A percentile compares a stretch with the other conserved stretches of the same genome.
These are phyloP conservation scores for Cynara cardunculus DNA, from an alignment of 129 eudicot species.

Conservation along the genomic window DNA sequence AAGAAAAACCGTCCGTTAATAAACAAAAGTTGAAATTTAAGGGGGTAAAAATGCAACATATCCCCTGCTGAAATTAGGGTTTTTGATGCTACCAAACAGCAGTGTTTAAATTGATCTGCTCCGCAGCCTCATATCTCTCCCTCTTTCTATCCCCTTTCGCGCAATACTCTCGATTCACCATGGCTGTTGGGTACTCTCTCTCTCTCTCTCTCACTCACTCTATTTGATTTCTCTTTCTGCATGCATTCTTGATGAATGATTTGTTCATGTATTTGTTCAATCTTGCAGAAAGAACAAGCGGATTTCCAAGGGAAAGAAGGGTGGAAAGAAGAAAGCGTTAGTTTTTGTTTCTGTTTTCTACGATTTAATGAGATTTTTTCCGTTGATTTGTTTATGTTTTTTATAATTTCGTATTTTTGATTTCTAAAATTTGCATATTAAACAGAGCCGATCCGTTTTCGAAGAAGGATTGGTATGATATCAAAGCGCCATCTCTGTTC, in stretches of 20 bases:
- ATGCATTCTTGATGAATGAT: neutral
- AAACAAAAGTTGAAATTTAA: neutral
- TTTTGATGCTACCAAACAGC: neutral
- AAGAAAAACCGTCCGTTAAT: neutral
- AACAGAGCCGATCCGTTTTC: constrained; percentile 69
- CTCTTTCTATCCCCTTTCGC: neutral
- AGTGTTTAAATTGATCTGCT: constrained; percentile 17
- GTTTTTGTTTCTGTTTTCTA: constrained; percentile 13
- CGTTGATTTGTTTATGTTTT: neutral
- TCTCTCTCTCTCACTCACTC: neutral
- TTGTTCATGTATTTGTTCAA: neutral
- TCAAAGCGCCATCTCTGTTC: constrained; percentile 75
- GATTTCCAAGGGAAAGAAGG: constrained; percentile 86
- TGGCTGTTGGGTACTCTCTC: constrained; percentile 32
- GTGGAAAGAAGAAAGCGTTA: constrained; percentile 82
- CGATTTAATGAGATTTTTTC: neutral
- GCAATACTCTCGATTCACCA: constrained; percentile 6
- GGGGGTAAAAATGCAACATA: constrained; percentile 8
- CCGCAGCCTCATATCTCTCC: constrained; percentile 15
- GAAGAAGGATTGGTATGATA: constrained; percentile 91
- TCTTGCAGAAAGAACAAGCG: constrained; percentile 69
- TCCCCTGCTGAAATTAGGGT: constrained; percentile 8
- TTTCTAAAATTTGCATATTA: neutral
- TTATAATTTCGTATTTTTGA: neutral
- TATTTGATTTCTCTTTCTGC: neutral